These are phyloP conservation scores for Porcisia hertigi DNA, from an alignment of 208 protist genomes.

Conservation along the genomic window DNA sequence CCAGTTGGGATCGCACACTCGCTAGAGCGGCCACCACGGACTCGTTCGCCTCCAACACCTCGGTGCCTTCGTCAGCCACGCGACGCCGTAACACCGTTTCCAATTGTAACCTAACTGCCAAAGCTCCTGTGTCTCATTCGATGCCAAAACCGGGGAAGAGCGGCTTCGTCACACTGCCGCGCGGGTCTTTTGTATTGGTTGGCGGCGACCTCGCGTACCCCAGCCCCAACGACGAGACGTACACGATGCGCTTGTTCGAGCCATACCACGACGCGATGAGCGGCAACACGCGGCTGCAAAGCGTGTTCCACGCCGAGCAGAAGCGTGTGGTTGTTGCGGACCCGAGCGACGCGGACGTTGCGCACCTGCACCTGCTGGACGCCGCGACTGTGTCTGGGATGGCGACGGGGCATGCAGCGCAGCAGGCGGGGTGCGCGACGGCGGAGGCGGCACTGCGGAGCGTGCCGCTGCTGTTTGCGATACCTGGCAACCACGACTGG, in stretches of 20 bases:
- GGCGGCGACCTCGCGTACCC: slow-evolving; percentile 89
- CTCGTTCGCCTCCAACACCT: not conserved
- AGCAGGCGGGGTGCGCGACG: slow-evolving; percentile 27
- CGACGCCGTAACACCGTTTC: not conserved
- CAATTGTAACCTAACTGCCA: not conserved
- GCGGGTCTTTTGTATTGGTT: slow-evolving; percentile 76
- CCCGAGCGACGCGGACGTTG: slow-evolving; percentile 47
- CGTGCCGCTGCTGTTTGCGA: slow-evolving; percentile 76
- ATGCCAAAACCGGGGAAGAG: slow-evolving; percentile 10
- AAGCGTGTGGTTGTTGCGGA: slow-evolving; percentile 48
- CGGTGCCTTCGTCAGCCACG: not conserved
- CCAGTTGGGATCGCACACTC: not conserved
- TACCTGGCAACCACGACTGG: slow-evolving; percentile 92
- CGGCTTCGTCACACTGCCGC: slow-evolving; percentile 42
- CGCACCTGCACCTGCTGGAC: slow-evolving; percentile 58
- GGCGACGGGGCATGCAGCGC: slow-evolving; percentile 30
- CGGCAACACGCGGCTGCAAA: slow-evolving; percentile 43
- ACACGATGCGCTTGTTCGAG: slow-evolving; percentile 71
- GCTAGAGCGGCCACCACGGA: not conserved
- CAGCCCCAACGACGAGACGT: slow-evolving; percentile 69
- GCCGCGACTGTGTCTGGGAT: slow-evolving; percentile 42
- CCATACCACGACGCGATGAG: slow-evolving; percentile 70
- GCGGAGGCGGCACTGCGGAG: slow-evolving; percentile 59
- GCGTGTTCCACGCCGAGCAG: slow-evolving; percentile 50
- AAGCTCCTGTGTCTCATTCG: slow-evolving; percentile 35